Evolutionary conservation across 1,284 basidiomycete genomes (phyloP).

Genomic region (Trametes pubescens): DNA sequence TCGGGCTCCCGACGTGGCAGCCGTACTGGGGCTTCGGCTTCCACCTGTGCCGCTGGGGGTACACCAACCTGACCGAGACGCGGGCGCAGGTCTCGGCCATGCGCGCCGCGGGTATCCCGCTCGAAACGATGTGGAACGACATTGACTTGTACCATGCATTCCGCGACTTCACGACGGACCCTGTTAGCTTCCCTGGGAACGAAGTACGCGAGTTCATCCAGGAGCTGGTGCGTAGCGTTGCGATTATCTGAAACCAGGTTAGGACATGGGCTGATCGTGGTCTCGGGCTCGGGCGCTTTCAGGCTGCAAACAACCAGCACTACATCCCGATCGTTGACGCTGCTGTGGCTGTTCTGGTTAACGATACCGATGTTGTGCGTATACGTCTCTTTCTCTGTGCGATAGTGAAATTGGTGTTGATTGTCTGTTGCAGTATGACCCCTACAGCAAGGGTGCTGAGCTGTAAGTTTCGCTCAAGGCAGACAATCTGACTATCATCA

Average conservation of each 20-base stretch:
- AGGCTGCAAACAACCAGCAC: slow-evolving; percentile 46
- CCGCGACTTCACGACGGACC: slow-evolving; percentile 76
- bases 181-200: slow-evolving; percentile 64
- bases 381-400: slow-evolving; percentile 25
- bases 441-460: slow-evolving; percentile 53
- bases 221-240: slow-evolving; percentile 54
- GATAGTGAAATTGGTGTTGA: not conserved
- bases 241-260: not conserved
- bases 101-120: slow-evolving; percentile 68
- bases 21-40: slow-evolving; percentile 77
- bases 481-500: not conserved
- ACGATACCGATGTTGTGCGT: slow-evolving; percentile 50
- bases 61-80: slow-evolving; percentile 45
- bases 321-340: slow-evolving; percentile 52
- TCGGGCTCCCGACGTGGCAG: slow-evolving; percentile 72
- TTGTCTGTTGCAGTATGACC: slow-evolving; percentile 46
- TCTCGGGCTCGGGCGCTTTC: not conserved
- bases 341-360: slow-evolving; percentile 45
- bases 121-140: slow-evolving; percentile 83
- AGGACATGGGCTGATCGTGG: not conserved
- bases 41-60: slow-evolving; percentile 68
- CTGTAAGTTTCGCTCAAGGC: slow-evolving; percentile 13
- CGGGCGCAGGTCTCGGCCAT: slow-evolving; percentile 59
- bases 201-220: slow-evolving; percentile 67
- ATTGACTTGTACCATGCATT: slow-evolving; percentile 75